A percentile compares a stretch with the other conserved stretches of the same genome.
These are phyloP conservation scores for Phytophthora cajani DNA, from an alignment of 352 stramenopile species.

Conservation along the genomic window DNA sequence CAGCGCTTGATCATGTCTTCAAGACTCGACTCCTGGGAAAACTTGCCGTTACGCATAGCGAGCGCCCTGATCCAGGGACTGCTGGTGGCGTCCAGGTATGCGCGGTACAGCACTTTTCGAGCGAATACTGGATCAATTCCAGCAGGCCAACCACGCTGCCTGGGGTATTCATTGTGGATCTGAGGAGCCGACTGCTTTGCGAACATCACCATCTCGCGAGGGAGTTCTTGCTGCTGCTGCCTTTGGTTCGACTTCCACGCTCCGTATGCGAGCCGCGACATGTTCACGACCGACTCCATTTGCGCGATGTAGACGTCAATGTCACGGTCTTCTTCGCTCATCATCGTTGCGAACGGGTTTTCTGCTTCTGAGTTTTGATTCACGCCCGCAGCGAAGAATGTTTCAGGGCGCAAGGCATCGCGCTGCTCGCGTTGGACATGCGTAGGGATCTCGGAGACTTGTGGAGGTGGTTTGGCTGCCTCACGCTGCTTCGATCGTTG, in stretches of 20 bases:
- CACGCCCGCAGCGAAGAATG: background rate
- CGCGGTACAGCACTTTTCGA: slow-evolving; percentile 26
- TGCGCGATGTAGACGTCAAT: slow-evolving; percentile 37
- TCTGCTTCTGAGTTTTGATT: background rate
- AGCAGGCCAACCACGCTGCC: slow-evolving; percentile 30
- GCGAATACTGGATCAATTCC: slow-evolving; percentile 27
- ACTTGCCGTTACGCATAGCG: slow-evolving; percentile 18
- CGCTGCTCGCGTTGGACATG: background rate
- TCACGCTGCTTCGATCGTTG: background rate
- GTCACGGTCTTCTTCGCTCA: slow-evolving; percentile 6
- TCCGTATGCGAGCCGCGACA: background rate
- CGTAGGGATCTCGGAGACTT: background rate
- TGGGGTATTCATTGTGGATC: slow-evolving; percentile 32
- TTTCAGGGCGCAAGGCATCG: background rate
- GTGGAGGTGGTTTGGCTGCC: background rate
- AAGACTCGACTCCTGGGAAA: slow-evolving; percentile 1
- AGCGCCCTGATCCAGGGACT: slow-evolving; percentile 27
- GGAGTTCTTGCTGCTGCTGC: background rate
- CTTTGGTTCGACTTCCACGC: background rate
- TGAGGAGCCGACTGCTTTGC: slow-evolving; percentile 6
- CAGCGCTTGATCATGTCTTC: slow-evolving; percentile 33
- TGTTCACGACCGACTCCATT: slow-evolving; percentile 23
- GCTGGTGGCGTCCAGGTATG: slow-evolving; percentile 22
- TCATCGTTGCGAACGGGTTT: background rate
- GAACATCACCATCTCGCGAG: slow-evolving; percentile 27